Evolutionary conservation across 225 moss, liverwort and hornwort genomes (phyloP), one percentile per base, ranked within the genome.

Genomic region (Thuidium tamariscinum): DNA sequence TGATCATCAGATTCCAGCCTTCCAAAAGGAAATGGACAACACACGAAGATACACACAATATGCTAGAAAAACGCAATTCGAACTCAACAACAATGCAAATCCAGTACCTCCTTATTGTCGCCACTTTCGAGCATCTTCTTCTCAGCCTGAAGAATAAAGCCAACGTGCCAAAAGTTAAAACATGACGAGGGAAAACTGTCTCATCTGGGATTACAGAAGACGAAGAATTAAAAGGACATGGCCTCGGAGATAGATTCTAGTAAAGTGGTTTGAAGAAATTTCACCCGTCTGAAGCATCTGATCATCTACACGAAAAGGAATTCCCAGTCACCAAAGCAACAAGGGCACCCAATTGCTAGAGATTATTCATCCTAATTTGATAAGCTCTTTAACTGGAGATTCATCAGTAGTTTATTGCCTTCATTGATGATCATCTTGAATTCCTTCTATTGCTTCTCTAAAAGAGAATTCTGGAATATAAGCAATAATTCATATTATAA

Each of bases 71-170:
- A 46, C 14, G 41, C 27, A 49, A 27, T 62, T 84, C 66, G 44
- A 85, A 84, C 39, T 75, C 76, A 16, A 56, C 52, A 79, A 80
- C 34, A 23, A 49, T 54, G 51, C 41, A 36, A 52, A 57, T 65
- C n/a, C n/a, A 46, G 55, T 89, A 97, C 97, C 97, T 98, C 98
- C 88, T 97, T 98, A 85, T 97, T 97, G 70, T 95, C 94, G 67
- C 90, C 92, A 88, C 93, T 90, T 88, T 97, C 97, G 73, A 98
- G 89, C 97, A 98, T 97, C 88, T 91, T 91, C 82, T 95, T 93
- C 91, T 98, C 98, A 57, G 98, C 98, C 95, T 96, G 87, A 55
- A 84, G 37, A 66, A 76, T 76, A 60, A 62, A 27, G 20, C 61
- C 74, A 61, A 37, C 14, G 20, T 5, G 25, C 16, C 62, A 65